Percentiles rank a stretch among this genome's conserved stretches.
phyloP scores from a whole-genome alignment of 2,329 filamentous ascomycete species.

The Bipolaris gigantea region DNA sequence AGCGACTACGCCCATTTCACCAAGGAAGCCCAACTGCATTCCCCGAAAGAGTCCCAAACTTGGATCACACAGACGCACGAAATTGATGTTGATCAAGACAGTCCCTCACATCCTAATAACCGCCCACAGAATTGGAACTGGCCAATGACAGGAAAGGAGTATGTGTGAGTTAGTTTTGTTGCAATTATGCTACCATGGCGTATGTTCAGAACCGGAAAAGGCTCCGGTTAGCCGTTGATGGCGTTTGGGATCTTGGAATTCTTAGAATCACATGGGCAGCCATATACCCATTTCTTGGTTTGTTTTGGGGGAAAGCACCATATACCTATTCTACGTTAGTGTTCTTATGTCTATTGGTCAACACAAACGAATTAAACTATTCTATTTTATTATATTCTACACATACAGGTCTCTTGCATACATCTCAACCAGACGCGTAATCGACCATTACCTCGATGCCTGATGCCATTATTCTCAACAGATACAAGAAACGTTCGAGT shows the following conservation, averaged over 20 bases:
- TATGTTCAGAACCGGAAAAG: background rate
- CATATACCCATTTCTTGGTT: background rate
- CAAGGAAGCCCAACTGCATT: background rate
- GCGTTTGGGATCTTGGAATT: background rate
- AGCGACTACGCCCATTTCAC: constrained; percentile 7
- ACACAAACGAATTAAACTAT: background rate
- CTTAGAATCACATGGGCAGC: background rate
- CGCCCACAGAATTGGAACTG: constrained; percentile 14
- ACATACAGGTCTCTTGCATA: background rate
- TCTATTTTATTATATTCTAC: background rate
- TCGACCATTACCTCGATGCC: background rate
- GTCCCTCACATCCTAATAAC: constrained; percentile 1
- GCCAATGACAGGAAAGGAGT: constrained; percentile 10
- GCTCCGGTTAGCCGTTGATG: background rate
- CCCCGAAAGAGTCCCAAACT: constrained; percentile 3
- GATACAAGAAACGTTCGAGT: background rate
- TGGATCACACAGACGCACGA: constrained; percentile 12
- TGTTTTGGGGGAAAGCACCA: background rate
- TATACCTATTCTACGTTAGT: background rate
- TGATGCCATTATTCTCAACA: too few species aligned
- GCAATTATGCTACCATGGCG: background rate
- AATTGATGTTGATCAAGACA: constrained; percentile 2
- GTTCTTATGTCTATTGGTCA: too few species aligned
- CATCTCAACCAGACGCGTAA: background rate
- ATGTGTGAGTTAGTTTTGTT: constrained; percentile 9